A percentile compares a stretch with the other conserved stretches of the same genome.
Evolutionary conservation across 768 basidiomycete species (phyloP).

Genomic region (Leccinum uliginosum): DNA sequence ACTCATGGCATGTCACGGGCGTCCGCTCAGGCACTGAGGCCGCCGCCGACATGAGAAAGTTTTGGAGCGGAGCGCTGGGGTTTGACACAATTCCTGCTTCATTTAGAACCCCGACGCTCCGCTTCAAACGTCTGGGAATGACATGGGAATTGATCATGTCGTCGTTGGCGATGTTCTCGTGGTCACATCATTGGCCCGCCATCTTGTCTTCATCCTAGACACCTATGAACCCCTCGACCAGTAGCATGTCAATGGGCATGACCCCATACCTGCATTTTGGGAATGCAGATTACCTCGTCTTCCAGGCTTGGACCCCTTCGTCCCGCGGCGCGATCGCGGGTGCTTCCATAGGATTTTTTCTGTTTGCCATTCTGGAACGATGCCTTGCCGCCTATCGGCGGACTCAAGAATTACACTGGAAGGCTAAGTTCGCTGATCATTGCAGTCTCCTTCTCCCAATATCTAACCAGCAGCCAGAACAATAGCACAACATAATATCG

Average conservation of each 20-base stretch:
- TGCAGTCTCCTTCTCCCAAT: neutral
- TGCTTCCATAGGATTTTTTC: constrained; percentile 65
- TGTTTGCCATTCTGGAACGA: constrained; percentile 68
- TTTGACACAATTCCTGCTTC: too few relatives aligned
- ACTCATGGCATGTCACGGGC: too few relatives aligned
- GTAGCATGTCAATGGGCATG: constrained; percentile 40
- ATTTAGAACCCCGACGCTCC: neutral
- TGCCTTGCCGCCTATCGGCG: constrained; percentile 57
- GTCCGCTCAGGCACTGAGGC: too few relatives aligned
- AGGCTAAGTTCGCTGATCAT: constrained; percentile 40
- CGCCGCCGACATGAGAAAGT: too few relatives aligned
- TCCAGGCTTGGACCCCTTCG: constrained; percentile 63
- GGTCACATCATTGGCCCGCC: neutral
- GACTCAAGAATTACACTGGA: constrained; percentile 55
- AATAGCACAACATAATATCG: neutral
- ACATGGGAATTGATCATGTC: neutral
- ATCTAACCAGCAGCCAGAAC: constrained; percentile 12
- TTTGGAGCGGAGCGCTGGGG: too few relatives aligned
- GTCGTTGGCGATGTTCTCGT: neutral
- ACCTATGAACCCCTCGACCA: constrained; percentile 5
- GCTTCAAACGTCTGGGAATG: neutral
- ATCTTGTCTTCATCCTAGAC: neutral
- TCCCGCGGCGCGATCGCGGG: constrained; percentile 70
- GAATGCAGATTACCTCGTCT: constrained; percentile 59
- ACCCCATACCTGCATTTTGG: constrained; percentile 68